Base-by-base conservation (phyloP, 257 asterid species). In the Misopates orontium region DNA sequence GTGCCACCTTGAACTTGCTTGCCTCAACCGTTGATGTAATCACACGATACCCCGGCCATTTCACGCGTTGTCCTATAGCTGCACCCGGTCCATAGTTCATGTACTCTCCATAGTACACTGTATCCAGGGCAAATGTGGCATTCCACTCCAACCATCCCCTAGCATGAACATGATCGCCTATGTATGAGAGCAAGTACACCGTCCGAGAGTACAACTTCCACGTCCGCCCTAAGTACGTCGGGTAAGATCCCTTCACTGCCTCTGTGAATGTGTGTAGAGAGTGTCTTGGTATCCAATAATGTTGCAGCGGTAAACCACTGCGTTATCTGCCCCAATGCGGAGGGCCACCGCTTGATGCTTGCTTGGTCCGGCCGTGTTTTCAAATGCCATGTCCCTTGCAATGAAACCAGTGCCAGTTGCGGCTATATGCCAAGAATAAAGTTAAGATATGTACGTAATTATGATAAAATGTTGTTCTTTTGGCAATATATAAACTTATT, bases 321-420 rank as follows among this genome's bases (percentile, higher is more conserved):
- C 90, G 51, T 90, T 95, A 56, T 93, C 99, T 0, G 94, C 89
- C 4, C 99, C 96, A 17, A 93, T 60, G 0, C 99, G 85, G 1
- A 93, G 99, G 17, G 99, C 99, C 51, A 93, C 99, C 0, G 99
- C 99, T 20, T 93, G 99, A 44, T 93, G 99, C 73, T n/a, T n/a
- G n/a, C n/a, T n/a, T n/a, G n/a, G n/a, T n/a, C n/a, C n/a, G n/a
- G n/a, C n/a, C n/a, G n/a, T 84, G 67, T 93, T 93, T 49, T 86
- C 95, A 42, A 93, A 93, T 17, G 96, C 79, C 11, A 93, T 72
- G 83, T 93, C 99, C 67, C 81, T 75, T 1, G 95, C 97, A 2
- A 93, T 83, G 79, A 93, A 90, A 56, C 97, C 97, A 2, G 87
- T 78, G 0, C 99, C 99, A 0, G 95, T 79, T 10, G 97, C 97